Evolutionary conservation across 1,284 basidiomycete species (phyloP), one percentile per base, ranked within the genome.

Genomic region (Chalciporus piperatoides): DNA sequence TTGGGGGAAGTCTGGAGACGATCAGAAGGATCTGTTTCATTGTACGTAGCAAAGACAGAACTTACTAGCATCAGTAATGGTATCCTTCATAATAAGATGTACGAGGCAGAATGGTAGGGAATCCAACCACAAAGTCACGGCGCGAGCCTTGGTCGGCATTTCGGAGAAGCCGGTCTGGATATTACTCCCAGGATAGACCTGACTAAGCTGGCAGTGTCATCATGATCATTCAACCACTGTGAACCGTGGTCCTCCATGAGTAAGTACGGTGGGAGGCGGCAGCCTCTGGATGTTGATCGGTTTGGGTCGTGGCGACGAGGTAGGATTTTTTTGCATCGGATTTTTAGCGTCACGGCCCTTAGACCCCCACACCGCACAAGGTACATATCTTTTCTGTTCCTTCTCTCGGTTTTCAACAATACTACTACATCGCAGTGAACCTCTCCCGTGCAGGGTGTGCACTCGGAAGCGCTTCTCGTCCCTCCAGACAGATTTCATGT

Each of bases 1-100:
- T 49, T 80, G 78, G 49, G 86, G 87, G 61, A 89, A 87, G 70
- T 90, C 86, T 90, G 52, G 39, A 56, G 44, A 44, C 33, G 15
- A 49, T 56, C 25, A 47, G 32, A 41, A 23, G 33, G n/a, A 2
- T 8, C 25, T 36, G 14, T 4, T 23, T 2, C n/a, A 7, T 30
- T 14, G 15, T 30, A 37, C 23, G 41, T 41, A 42, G 40, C 44
- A 24, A 41, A 42, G 3, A 19, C 38, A 37, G 41, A 47, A 60
- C 67, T 59, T 45, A 65, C 63, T 69, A 5, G 63, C 67, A 43
- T 65, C 55, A 46, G 43, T 44, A 39, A 69, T 27, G 5, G 51
- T 50, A 32, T 64, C 39, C 45, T 65, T 65, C 63, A 65, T 64
- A 11, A 14, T 64, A 11, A 14, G 30, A 14, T 3, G 6, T 32